Conservation (phyloP, 495 filamentous ascomycete genomes). For the Penicillium parvum region DNA sequence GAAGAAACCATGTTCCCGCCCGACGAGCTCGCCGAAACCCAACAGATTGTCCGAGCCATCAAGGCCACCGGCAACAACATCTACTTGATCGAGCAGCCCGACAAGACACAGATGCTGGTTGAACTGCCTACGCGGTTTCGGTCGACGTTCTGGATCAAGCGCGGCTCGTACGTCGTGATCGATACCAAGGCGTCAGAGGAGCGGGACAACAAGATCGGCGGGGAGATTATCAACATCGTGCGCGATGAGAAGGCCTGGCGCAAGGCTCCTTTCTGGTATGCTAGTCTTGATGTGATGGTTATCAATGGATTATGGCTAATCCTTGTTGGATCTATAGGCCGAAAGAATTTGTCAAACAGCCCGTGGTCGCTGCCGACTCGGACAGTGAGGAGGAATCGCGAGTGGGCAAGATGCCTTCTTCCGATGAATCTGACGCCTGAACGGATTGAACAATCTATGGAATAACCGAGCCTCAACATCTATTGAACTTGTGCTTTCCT, state of each 20-base stretch:
- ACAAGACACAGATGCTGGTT: conserved; percentile 54
- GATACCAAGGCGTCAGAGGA: conserved; percentile 63
- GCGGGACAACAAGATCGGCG: conserved; percentile 74
- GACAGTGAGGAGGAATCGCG: conserved; percentile 68
- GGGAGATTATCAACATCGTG: conserved; percentile 91
- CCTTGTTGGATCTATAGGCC: conserved; percentile 52
- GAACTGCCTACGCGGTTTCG: conserved; percentile 81
- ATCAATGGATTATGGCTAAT: not conserved
- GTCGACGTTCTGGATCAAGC: conserved; percentile 84
- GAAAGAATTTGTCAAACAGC: conserved; percentile 66
- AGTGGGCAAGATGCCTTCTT: conserved; percentile 78
- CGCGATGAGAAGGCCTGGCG: conserved; percentile 88
- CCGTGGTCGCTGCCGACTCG: conserved; percentile 32
- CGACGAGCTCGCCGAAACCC: conserved; percentile 54
- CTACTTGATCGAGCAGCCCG: conserved; percentile 65
- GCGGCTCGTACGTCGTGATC: conserved; percentile 80
- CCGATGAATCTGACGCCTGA: conserved; percentile 51
- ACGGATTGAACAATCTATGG: not conserved
- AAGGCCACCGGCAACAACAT: conserved; percentile 85
- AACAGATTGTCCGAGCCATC: conserved; percentile 69
- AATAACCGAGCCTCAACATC: conserved; percentile 7
- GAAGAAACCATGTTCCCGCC: conserved; percentile 74
- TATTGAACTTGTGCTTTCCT: conserved; percentile 23
- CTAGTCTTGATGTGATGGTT: not conserved
- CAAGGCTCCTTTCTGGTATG: conserved; percentile 85